Conservation (phyloP, 495 filamentous ascomycete genomes). For the Penicillium goetzii region DNA sequence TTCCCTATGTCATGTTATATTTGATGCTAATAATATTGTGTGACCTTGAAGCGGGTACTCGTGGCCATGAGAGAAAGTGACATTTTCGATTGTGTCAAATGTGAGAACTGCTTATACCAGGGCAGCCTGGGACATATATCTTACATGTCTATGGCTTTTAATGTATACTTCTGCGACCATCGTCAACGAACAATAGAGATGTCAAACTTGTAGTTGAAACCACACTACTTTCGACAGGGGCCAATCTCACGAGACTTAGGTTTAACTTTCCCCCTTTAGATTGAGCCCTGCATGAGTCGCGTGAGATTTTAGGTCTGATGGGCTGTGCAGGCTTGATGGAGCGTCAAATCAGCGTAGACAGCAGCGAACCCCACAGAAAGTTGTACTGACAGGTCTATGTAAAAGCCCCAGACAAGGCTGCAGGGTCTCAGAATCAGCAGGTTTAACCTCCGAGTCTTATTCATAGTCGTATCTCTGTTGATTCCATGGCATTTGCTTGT, state of each 20-base stretch:
- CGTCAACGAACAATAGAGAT: background rate
- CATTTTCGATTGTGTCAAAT: background rate
- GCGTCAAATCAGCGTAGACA: background rate
- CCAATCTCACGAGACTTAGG: background rate
- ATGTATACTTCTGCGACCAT: background rate
- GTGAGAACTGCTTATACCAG: background rate
- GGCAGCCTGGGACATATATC: background rate
- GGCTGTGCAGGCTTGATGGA: background rate
- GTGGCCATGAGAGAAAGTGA: background rate
- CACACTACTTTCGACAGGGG: background rate
- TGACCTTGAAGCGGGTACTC: background rate
- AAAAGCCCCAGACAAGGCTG: background rate
- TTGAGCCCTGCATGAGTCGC: background rate
- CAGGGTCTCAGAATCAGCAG: background rate
- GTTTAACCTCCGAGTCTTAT: no score
- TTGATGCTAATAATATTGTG: background rate
- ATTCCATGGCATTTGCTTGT: background rate
- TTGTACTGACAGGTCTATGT: background rate
- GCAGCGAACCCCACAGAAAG: background rate
- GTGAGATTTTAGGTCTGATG: background rate
- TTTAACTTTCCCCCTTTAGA: background rate
- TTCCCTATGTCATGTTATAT: background rate
- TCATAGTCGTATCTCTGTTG: no score
- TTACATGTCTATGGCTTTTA: background rate
- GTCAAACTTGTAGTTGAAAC: background rate